phyloP scores from a whole-genome alignment of 495 filamentous ascomycete genomes.

The Cudoniella acicularis region DNA sequence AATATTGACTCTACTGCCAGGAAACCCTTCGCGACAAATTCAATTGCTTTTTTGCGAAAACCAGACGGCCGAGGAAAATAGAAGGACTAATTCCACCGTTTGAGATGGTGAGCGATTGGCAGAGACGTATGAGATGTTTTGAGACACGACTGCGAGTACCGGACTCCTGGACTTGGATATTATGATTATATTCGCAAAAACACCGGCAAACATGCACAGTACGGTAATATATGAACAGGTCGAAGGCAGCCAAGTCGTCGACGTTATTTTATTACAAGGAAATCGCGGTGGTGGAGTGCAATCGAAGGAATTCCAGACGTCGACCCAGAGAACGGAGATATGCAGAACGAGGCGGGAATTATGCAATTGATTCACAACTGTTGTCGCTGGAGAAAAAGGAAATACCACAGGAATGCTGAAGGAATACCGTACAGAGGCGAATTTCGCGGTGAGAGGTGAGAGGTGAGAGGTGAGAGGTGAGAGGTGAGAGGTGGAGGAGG shows the following conservation, averaged over 20 bases:
- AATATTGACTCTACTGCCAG: too few relatives aligned
- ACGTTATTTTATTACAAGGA: constrained; percentile 17
- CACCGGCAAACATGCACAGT: constrained; percentile 5
- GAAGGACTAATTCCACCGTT: not conserved
- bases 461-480: constrained; percentile 18
- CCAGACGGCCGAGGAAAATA: not conserved
- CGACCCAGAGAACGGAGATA: not conserved
- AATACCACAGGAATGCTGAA: constrained; percentile 8
- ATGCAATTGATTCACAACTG: constrained; percentile 8
- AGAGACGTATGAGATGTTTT: not conserved
- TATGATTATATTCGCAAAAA: constrained; percentile 22
- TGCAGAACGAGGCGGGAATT: not conserved
- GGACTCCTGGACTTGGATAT: constrained; percentile 20
- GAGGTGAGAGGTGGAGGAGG: constrained; percentile 23
- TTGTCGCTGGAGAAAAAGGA: not conserved
- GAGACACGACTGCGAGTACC: constrained; percentile 21
- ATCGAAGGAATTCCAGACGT: not conserved
- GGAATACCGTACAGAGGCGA: constrained; percentile 1
- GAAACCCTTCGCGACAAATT: too few relatives aligned
- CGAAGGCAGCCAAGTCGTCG: constrained; percentile 27
- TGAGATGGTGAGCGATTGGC: not conserved
- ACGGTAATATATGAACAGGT: constrained; percentile 9
- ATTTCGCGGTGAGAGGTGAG: constrained; percentile 13
- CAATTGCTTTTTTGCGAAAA: too few relatives aligned
- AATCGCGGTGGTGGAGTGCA: not conserved